Percentiles rank a stretch among this genome's conserved stretches.
phyloP scores from a whole-genome alignment of 2,329 filamentous ascomycete species.

The Cercospora zeina region DNA sequence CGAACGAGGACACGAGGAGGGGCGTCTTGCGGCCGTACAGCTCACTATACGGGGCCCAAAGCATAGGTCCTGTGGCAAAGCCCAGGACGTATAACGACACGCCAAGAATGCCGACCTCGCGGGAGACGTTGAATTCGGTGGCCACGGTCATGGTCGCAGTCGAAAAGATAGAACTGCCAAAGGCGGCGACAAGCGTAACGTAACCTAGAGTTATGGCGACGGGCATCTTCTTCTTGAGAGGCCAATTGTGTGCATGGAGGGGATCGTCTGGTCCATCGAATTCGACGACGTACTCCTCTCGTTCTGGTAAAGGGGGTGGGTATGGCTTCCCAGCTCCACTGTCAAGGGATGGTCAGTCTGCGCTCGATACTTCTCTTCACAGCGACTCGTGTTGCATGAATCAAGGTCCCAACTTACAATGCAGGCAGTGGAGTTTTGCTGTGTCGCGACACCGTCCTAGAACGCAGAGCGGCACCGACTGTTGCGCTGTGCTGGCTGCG shows the following conservation, averaged over 20 bases:
- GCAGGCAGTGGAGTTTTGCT: constrained; percentile 58
- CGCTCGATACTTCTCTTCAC: neutral
- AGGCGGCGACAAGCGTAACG: constrained; percentile 69
- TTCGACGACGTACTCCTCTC: constrained; percentile 74
- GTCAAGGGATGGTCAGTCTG: neutral
- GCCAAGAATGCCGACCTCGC: constrained; percentile 43
- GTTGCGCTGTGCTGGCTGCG: constrained; percentile 70
- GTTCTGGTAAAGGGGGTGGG: constrained; percentile 66
- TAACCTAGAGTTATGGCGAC: constrained; percentile 69
- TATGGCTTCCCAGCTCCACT: constrained; percentile 70
- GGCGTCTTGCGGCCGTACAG: constrained; percentile 40
- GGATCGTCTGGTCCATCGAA: constrained; percentile 84
- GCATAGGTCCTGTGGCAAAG: constrained; percentile 41
- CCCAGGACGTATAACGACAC: constrained; percentile 45
- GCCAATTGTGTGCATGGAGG: constrained; percentile 80
- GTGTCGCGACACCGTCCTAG: constrained; percentile 38
- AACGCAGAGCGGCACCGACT: constrained; percentile 57
- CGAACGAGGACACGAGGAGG: constrained; percentile 40
- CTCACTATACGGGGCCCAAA: constrained; percentile 55
- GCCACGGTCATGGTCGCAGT: constrained; percentile 48
- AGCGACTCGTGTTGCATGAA: neutral
- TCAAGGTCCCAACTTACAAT: constrained; percentile 45
- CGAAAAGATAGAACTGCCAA: constrained; percentile 51
- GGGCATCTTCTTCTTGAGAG: constrained; percentile 68
- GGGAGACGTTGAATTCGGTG: constrained; percentile 46